These are phyloP conservation scores for Yamadazyma phyllophila DNA, from an alignment of 805 yeast species.

Conservation along the genomic window DNA sequence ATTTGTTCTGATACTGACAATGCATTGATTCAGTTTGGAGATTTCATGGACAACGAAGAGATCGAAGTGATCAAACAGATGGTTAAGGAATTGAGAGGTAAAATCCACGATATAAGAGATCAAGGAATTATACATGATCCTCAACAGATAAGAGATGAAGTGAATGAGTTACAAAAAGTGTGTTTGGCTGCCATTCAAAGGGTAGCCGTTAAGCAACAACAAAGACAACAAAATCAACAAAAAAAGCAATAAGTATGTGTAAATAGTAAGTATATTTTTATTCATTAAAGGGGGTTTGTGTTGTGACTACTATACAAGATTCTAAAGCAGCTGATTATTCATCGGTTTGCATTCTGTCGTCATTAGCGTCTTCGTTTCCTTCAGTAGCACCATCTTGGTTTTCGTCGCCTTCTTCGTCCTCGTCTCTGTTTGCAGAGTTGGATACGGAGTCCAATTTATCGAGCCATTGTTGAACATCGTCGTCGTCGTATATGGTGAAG, in stretches of 20 bases:
- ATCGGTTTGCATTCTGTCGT: constrained; percentile 40
- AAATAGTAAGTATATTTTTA: constrained; percentile 3
- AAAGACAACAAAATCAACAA: constrained; percentile 10
- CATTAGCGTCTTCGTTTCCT: constrained; percentile 19
- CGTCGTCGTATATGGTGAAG: constrained; percentile 83
- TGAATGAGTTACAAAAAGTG: constrained; percentile 36
- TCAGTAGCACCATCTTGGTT: constrained; percentile 23
- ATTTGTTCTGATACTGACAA: constrained; percentile 84
- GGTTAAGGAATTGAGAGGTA: constrained; percentile 22
- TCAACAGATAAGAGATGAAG: constrained; percentile 29
- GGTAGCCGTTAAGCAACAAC: constrained; percentile 37
- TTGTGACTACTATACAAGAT: constrained; percentile 3
- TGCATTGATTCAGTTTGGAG: constrained; percentile 71
- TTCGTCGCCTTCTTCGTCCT: constrained; percentile 31
- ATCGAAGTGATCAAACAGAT: constrained; percentile 25
- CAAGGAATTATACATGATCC: constrained; percentile 32
- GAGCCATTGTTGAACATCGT: constrained; percentile 79
- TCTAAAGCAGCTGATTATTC: constrained; percentile 7
- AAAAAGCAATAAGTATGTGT: not conserved
- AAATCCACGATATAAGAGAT: constrained; percentile 35
- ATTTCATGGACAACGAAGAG: constrained; percentile 48
- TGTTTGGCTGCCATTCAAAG: constrained; percentile 39
- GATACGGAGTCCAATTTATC: constrained; percentile 67
- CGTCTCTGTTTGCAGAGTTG: constrained; percentile 51
- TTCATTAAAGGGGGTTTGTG: constrained; percentile 4